A percentile compares a stretch with the other conserved stretches of the same genome.
Conservation (phyloP, 1,139 yeast genomes). For the Pichia sp. region DNA sequence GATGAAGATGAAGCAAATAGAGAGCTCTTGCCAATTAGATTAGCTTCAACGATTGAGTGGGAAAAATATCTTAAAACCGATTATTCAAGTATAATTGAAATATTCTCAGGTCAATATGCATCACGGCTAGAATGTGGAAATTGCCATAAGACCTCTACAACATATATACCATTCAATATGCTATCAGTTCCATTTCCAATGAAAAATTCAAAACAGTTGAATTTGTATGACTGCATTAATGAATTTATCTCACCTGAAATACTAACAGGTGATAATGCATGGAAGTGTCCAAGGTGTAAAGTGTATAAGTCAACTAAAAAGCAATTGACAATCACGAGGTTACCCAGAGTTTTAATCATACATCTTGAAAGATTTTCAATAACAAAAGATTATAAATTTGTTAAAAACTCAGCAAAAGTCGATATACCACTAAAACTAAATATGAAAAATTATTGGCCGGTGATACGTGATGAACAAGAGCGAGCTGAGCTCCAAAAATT, state of each 20-base stretch:
- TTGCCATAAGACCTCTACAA: constrained; percentile 77
- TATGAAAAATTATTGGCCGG: constrained; percentile 78
- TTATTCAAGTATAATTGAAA: constrained; percentile 77
- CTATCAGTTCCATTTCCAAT: constrained; percentile 63
- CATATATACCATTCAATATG: constrained; percentile 68
- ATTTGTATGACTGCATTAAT: constrained; percentile 56
- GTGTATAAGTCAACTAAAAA: constrained; percentile 42
- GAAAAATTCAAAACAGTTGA: constrained; percentile 26
- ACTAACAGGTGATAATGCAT: constrained; percentile 65
- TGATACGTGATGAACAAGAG: constrained; percentile 38
- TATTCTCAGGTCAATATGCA: constrained; percentile 50
- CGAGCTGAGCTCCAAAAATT: constrained; percentile 41
- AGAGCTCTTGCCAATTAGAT: constrained; percentile 68
- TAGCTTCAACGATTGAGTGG: constrained; percentile 94
- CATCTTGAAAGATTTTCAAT: constrained; percentile 64
- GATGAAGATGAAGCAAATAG: constrained; percentile 69
- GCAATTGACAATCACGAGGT: constrained; percentile 50
- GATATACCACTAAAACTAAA: constrained; percentile 38
- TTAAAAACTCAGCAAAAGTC: constrained; percentile 6
- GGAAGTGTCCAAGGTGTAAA: constrained; percentile 71
- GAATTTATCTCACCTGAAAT: constrained; percentile 65
- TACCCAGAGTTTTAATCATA: constrained; percentile 59
- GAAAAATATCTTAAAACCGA: constrained; percentile 81
- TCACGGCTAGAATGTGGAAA: constrained; percentile 71
- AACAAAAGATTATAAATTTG: constrained; percentile 11